Evolutionary conservation across 2,329 filamentous ascomycete genomes (phyloP).

Genomic region (Venturia effusa): DNA sequence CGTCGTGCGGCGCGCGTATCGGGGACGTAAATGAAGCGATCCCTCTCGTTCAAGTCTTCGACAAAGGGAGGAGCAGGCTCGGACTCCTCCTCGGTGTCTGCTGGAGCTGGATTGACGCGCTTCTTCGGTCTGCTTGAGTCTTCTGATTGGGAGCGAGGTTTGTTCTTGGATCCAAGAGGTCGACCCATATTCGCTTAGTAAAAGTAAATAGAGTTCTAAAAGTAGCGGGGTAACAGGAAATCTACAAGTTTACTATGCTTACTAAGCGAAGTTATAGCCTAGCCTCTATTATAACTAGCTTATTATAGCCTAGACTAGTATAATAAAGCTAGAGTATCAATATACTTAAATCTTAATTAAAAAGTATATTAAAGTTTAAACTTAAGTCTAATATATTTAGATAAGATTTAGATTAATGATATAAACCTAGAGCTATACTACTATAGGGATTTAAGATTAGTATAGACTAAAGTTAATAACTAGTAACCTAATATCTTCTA

Average conservation of each 20-base stretch:
- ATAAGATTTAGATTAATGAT: too few relatives aligned
- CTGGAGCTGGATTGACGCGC: neutral
- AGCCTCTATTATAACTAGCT: too few relatives aligned
- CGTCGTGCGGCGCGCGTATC: neutral
- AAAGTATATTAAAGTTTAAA: too few relatives aligned
- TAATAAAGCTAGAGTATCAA: too few relatives aligned
- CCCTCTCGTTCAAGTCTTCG: neutral
- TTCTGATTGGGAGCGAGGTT: neutral
- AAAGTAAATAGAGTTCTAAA: neutral
- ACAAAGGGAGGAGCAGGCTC: neutral
- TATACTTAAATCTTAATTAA: too few relatives aligned
- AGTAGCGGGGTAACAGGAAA: neutral
- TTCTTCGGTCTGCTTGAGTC: neutral
- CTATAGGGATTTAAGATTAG: too few relatives aligned
- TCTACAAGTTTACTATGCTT: neutral
- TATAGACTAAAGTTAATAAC: too few relatives aligned
- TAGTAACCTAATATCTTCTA: too few relatives aligned
- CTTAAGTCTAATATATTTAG: too few relatives aligned
- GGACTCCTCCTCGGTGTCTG: neutral
- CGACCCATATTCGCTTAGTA: constrained; percentile 1
- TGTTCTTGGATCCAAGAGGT: constrained; percentile 1
- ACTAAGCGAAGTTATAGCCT: neutral
- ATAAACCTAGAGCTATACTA: too few relatives aligned
- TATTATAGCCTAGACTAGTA: too few relatives aligned
- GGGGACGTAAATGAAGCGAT: constrained; percentile 8